Evolutionary conservation across 805 yeast species (phyloP).

Genomic region (Metschnikowia arizonensis): DNA sequence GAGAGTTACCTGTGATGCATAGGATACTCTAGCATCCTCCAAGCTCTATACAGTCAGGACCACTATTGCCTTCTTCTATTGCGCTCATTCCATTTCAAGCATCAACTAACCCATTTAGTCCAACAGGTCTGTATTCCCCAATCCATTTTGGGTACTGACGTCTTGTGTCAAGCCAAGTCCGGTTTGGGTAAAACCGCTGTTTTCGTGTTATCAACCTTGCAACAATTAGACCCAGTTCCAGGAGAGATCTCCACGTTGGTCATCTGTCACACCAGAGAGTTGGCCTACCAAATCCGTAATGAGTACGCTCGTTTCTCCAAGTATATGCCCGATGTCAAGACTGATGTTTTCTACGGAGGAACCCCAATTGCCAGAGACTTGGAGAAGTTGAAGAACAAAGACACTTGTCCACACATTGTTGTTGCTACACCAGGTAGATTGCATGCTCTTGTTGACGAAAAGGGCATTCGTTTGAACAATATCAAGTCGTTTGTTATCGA

Average conservation of each 20-base stretch:
- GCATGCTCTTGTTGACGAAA: slow-evolving; percentile 89
- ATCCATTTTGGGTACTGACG: slow-evolving; percentile 96
- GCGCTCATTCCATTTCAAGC: background rate
- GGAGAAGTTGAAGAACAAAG: slow-evolving; percentile 85
- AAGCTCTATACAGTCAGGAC: background rate
- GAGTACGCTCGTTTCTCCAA: slow-evolving; percentile 97
- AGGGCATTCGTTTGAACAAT: slow-evolving; percentile 77
- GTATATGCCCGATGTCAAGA: slow-evolving; percentile 96
- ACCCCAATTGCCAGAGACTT: slow-evolving; percentile 78
- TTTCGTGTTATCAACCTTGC: slow-evolving; percentile 90
- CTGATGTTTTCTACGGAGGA: slow-evolving; percentile 98
- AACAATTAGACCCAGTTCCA: slow-evolving; percentile 94
- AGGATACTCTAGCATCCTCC: background rate
- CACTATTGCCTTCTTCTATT: background rate
- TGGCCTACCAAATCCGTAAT: slow-evolving; percentile 96
- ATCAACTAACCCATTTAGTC: slow-evolving; percentile 46
- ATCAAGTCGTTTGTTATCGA: slow-evolving; percentile 94
- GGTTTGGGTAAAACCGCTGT: slow-evolving; percentile 99
- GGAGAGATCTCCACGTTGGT: slow-evolving; percentile 95
- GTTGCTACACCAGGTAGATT: slow-evolving; percentile 99
- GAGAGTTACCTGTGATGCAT: background rate
- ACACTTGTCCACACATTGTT: slow-evolving; percentile 91
- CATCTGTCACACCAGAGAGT: slow-evolving; percentile 96
- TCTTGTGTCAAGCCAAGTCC: slow-evolving; percentile 97
- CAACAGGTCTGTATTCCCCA: slow-evolving; percentile 99